Conservation (phyloP, 805 yeast genomes). For the Tetrapisispora phaffii region DNA sequence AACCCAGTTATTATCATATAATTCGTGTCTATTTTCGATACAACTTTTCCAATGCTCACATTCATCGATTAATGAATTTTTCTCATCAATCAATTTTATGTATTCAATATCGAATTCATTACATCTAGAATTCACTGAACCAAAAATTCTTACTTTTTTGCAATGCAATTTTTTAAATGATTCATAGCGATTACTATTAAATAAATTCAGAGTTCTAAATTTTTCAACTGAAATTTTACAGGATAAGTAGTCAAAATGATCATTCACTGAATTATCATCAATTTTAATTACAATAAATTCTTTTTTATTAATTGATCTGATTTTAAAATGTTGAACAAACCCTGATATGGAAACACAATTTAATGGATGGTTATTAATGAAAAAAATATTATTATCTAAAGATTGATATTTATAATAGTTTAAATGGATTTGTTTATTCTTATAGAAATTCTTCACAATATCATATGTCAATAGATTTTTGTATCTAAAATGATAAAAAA, state of each 20-base stretch:
- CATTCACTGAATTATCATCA: conserved; percentile 17
- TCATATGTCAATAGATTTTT: conserved; percentile 8
- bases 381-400: conserved; percentile 10
- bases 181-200: not conserved
- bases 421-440: conserved; percentile 5
- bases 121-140: conserved; percentile 13
- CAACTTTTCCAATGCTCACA: conserved; percentile 31
- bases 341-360: conserved; percentile 31
- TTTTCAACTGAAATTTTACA: conserved; percentile 21
- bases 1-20: conserved; percentile 30
- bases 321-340: conserved; percentile 23
- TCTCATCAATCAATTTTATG: conserved; percentile 11
- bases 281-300: conserved; percentile 16
- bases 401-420: conserved; percentile 6
- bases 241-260: conserved; percentile 7
- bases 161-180: conserved; percentile 4
- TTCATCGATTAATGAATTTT: conserved; percentile 23
- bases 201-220: conserved; percentile 17
- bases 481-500: not conserved
- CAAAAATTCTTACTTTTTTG: conserved; percentile 23
- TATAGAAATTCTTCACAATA: conserved; percentile 4
- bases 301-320: conserved; percentile 9
- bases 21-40: conserved; percentile 15
- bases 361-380: conserved; percentile 38
- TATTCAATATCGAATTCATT: conserved; percentile 28